Evolutionary conservation across 495 filamentous ascomycete species (phyloP), one percentile per base, ranked within the genome.

Genomic region (Amphirosellinia nigrospora): DNA sequence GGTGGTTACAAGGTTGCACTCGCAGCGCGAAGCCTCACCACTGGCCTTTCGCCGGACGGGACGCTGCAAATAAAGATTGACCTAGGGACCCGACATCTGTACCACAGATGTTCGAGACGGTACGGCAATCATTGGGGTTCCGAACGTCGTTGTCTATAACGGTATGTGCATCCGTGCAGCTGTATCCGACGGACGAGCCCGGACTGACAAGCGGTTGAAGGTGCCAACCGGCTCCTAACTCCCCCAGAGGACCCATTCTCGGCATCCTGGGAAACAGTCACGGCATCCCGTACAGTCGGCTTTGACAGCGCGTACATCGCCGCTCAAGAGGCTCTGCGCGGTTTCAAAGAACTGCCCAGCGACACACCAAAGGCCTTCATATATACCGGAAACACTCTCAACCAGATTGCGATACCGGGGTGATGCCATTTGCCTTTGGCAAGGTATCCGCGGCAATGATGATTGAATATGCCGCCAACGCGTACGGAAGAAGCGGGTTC

Each of bases 1-100:
- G 48, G 48, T 4, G 48, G 48, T 52, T 52, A 52, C 48, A 52
- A 52, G 21, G 48, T 52, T 52, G 48, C 48, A 26, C 48, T 52
- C 48, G 48, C 48, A 15, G 48, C 48, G 48, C 48, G 48, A 13
- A 52, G 48, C 48, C 48, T 52, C 23, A 52, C 21, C 3, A 26
- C 48, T 28, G 48, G 48, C 13, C 48, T 52, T 28, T 52, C 48
- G 2, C 9, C 48, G 10, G 48, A 28, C 9, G 48, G 48, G 10
- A 52, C 21, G 10, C 48, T 52, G 9, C 21, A 26, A 11, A 52
- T 52, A 26, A 52, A 52, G 48, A 28, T 52, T 4, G 48, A 52
- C 5, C 48, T 52, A 28, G 21, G 21, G 48, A 52, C 5, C 48
- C 48, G 26, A 52, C 48, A 52, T 52, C 48, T 26, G 9, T 52